Evolutionary conservation across 2,329 filamentous ascomycete genomes (phyloP), one percentile per base, ranked within the genome.

Genomic region (Paecilomyces sp.): DNA sequence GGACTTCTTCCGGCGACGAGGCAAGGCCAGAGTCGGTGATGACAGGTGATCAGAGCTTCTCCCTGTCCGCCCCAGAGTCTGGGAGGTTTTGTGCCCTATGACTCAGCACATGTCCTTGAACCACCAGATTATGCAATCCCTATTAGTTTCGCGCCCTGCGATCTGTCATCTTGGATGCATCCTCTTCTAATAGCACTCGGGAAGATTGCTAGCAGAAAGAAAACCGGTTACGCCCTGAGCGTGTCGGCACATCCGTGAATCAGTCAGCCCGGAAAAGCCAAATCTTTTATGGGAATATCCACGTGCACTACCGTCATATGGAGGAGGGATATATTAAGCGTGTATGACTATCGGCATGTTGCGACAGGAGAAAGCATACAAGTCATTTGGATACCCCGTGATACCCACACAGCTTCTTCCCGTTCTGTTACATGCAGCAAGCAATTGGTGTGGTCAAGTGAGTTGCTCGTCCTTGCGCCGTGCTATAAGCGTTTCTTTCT

Each of bases 1-100:
- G 92, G 93, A 99, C 77, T 96, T 97, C 76, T 99, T 99, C 81
- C 84, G 94, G 67, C 84, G 92, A 73, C 85, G 92, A 72, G 91
- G 90, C 59, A 91, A 88, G 77, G 90, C 88, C 66, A 82, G 89
- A 70, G 84, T 82, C 59, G 77, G 74, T 31, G 75, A 77, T 36
- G 75, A 77, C 54, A 73, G 70, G 59, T 76, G 70, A 70, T 55
- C 30, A 18, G 59, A 64, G 61, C 60, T 59, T 59, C 60, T 59
- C 60, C 63, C 56, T 62, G 61, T 55, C 56, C 56, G 52, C 33
- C 41, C 41, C 7, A 47, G 9, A 18, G 7, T 22, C 41, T 47
- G 15, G 7, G 41, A 18, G 41, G 18, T 47, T 47, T 18, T 18
- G 41, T 9, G n/a, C n/a, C 41, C n/a, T n/a, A 47, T n/a, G 9